phyloP scores from a whole-genome alignment of 805 yeast genomes.

The Saccharomycopsis babjevae region DNA sequence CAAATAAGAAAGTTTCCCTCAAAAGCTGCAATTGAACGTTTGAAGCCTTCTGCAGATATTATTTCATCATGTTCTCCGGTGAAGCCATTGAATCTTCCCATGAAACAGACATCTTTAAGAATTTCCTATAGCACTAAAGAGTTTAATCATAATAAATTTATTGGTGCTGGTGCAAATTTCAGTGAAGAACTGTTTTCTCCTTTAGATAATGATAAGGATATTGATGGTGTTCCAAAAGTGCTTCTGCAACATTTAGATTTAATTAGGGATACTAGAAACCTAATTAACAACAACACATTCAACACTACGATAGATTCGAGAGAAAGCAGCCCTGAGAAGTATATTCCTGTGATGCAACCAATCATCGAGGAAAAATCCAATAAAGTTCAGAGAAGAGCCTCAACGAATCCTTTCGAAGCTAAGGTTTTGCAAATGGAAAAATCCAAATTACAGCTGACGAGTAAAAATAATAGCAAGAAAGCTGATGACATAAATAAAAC shows the following conservation, averaged over 20 bases:
- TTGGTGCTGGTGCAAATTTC: background rate
- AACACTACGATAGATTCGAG: background rate
- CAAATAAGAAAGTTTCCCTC: background rate
- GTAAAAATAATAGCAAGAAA: background rate
- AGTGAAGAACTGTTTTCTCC: slow-evolving; percentile 4
- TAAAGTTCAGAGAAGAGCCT: slow-evolving; percentile 1
- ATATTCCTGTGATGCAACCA: background rate
- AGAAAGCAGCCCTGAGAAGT: background rate
- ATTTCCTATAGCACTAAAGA: slow-evolving; percentile 8
- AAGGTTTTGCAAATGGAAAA: background rate
- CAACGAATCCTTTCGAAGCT: slow-evolving; percentile 1
- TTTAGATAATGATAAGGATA: slow-evolving; percentile 11
- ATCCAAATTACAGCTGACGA: background rate
- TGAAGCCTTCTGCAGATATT: background rate
- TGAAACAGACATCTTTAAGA: background rate
- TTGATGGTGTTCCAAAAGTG: background rate
- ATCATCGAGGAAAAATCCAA: background rate
- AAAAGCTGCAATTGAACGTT: background rate
- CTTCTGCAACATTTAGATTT: background rate
- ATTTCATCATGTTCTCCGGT: background rate
- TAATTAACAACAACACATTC: background rate
- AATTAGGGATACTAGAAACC: background rate
- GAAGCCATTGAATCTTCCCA: background rate
- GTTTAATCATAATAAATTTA: slow-evolving; percentile 10
- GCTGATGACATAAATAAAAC: background rate